A percentile compares a stretch with the other conserved stretches of the same genome.
Evolutionary conservation across 1,284 basidiomycete genomes (phyloP).

Genomic region (Mycena citricolor): DNA sequence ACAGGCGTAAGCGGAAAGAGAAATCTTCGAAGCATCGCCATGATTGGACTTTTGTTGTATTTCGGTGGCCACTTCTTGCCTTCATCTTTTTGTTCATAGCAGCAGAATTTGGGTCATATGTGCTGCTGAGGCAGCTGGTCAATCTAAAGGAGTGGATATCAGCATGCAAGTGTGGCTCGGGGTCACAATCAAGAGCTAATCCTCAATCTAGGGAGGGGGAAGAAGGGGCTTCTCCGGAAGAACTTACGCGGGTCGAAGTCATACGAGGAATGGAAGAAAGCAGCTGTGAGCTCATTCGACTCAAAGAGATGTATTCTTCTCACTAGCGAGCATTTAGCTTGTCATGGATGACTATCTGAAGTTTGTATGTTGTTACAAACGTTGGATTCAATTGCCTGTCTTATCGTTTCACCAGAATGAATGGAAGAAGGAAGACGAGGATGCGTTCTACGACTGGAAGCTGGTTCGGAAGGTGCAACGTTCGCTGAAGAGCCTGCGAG

Average conservation of each 20-base stretch:
- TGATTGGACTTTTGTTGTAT: constrained; percentile 22
- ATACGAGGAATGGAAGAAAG: constrained; percentile 85
- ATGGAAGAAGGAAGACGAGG: constrained; percentile 87
- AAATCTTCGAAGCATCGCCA: constrained; percentile 53
- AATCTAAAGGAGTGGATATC: constrained; percentile 91
- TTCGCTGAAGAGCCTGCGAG: constrained; percentile 11
- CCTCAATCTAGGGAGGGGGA: constrained; percentile 67
- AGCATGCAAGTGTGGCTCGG: constrained; percentile 62
- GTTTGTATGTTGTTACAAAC: constrained; percentile 13
- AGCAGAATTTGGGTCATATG: constrained; percentile 84
- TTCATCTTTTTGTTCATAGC: constrained; percentile 86
- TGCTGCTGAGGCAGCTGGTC: constrained; percentile 87
- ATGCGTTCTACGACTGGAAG: constrained; percentile 87
- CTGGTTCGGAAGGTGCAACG: constrained; percentile 68
- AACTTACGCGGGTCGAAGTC: constrained; percentile 72
- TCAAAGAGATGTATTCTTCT: not conserved
- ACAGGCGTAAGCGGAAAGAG: constrained; percentile 50
- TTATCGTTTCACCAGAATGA: constrained; percentile 62
- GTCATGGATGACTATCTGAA: constrained; percentile 72
- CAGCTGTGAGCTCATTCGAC: constrained; percentile 52
- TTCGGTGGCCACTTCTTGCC: constrained; percentile 70
- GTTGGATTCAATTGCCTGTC: not conserved
- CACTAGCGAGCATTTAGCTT: constrained; percentile 8
- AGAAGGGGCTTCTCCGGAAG: constrained; percentile 75
- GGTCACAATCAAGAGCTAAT: not conserved